phyloP scores from a whole-genome alignment of 148 eudicot genomes.

The Cornus kousa region DNA sequence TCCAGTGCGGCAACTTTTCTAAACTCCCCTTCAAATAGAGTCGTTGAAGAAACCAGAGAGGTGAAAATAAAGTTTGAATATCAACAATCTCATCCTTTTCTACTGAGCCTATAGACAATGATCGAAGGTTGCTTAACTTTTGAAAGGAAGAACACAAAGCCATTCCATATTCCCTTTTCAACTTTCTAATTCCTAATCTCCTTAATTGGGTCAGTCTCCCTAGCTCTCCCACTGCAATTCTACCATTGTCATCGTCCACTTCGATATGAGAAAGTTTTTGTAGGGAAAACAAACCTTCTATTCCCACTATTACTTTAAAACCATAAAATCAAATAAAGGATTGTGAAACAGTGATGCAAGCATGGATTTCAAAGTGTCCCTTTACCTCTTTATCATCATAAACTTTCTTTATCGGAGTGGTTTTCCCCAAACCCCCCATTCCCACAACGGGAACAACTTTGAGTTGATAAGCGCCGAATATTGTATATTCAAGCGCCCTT shows the following conservation, averaged over 20 bases:
- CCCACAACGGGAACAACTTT: conserved; percentile 17
- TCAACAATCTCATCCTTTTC: neutral
- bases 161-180: neutral
- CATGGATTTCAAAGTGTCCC: neutral
- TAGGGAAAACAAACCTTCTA: neutral
- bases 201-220: neutral
- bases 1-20: neutral
- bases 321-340: neutral
- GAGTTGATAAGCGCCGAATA: too few relatives aligned
- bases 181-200: neutral
- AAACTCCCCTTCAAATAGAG: neutral
- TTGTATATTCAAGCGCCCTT: too few relatives aligned
- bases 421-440: conserved; percentile 16
- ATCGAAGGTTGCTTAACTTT: neutral
- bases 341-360: conserved; percentile 14
- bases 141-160: neutral
- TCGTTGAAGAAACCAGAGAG: neutral
- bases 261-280: conserved; percentile 11
- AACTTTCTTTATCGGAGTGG: neutral
- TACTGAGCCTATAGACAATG: neutral
- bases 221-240: neutral
- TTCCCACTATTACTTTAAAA: neutral
- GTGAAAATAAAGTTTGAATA: neutral
- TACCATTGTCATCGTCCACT: neutral
- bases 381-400: neutral